A percentile compares a stretch with the other conserved stretches of the same genome.
Conservation (phyloP, 1,284 basidiomycete genomes). For the Naganishia cerealis region DNA sequence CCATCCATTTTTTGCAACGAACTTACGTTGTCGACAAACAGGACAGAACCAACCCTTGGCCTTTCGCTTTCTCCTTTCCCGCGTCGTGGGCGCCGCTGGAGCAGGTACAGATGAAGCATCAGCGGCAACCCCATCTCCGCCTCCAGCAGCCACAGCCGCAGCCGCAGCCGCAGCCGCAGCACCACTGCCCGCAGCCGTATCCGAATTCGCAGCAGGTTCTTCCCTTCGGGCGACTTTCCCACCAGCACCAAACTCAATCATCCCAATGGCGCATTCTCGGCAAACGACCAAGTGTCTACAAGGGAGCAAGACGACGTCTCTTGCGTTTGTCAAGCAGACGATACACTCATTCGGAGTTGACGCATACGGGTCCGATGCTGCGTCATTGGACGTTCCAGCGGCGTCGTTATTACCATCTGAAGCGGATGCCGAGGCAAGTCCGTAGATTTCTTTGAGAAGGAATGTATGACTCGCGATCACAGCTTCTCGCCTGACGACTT, state of each 20-base stretch:
- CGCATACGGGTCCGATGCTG: slow-evolving; percentile 60
- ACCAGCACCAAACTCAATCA: slow-evolving; percentile 91
- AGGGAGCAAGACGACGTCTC: slow-evolving; percentile 83
- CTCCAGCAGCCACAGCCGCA: slow-evolving; percentile 30
- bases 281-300: slow-evolving; percentile 88
- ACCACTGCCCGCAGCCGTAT: slow-evolving; percentile 32
- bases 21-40: slow-evolving; percentile 81
- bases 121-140: slow-evolving; percentile 34
- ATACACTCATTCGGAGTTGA: slow-evolving; percentile 82
- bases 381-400: slow-evolving; percentile 35
- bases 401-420: slow-evolving; percentile 56
- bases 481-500: slow-evolving; percentile 83
- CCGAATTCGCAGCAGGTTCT: slow-evolving; percentile 47
- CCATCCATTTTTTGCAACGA: not conserved
- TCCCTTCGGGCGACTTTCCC: slow-evolving; percentile 70
- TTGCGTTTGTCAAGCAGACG: slow-evolving; percentile 76
- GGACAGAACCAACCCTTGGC: slow-evolving; percentile 94
- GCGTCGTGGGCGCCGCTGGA: slow-evolving; percentile 51
- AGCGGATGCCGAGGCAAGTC: slow-evolving; percentile 65
- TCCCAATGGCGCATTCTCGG: slow-evolving; percentile 84
- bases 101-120: slow-evolving; percentile 36
- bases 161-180: slow-evolving; percentile 35
- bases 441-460: slow-evolving; percentile 88
- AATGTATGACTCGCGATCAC: slow-evolving; percentile 86
- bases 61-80: slow-evolving; percentile 73